A percentile compares a stretch with the other conserved stretches of the same genome.
phyloP scores from a whole-genome alignment of 148 eudicot species.

The Oxyria digyna region DNA sequence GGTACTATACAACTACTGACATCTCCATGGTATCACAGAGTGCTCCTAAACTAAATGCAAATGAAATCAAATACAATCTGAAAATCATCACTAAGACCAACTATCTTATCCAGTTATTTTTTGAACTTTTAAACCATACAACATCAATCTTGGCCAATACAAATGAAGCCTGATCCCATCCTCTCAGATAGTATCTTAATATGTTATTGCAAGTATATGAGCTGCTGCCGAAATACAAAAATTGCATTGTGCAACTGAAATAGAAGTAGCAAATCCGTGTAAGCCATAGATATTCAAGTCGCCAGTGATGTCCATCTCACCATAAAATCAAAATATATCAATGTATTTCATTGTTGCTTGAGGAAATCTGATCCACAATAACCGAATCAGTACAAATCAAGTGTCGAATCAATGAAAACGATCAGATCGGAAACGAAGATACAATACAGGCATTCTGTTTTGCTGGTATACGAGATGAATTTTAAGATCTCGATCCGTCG shows the following conservation, averaged over 20 bases:
- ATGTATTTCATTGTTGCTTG: neutral
- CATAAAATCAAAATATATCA: neutral
- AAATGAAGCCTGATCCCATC: neutral
- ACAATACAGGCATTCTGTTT: neutral
- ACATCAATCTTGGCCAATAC: neutral
- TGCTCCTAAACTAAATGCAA: neutral
- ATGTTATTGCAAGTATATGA: neutral
- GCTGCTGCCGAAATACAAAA: neutral
- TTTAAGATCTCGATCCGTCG: neutral
- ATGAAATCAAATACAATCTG: neutral
- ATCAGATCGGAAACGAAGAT: neutral
- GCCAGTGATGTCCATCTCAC: neutral
- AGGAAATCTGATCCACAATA: neutral
- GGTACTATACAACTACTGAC: neutral
- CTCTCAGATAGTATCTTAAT: neutral
- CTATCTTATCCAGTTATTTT: neutral
- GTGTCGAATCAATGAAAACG: neutral
- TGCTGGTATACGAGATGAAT: neutral
- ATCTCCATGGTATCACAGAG: neutral
- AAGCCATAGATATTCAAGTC: neutral
- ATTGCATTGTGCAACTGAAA: neutral
- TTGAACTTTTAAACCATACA: neutral
- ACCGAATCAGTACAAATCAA: neutral
- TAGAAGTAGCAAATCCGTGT: neutral
- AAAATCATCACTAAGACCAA: neutral